Evolutionary conservation across 169 alveolate species (phyloP), one percentile per base, ranked within the genome.

Genomic region (Perkinsus olseni): DNA sequence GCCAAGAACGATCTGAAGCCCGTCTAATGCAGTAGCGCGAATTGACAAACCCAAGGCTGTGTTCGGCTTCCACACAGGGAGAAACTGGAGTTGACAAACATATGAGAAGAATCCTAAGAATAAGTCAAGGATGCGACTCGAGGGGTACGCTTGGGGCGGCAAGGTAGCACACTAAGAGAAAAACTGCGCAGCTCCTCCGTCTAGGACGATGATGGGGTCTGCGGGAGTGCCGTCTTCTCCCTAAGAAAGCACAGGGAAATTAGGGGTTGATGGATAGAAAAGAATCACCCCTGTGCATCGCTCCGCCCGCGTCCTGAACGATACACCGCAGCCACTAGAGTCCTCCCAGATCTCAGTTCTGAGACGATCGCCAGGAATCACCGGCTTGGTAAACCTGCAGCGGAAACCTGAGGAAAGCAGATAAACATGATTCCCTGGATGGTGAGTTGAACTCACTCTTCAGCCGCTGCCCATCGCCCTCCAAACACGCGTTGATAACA

Each of bases 401-500:
- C 82, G 82, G 34, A 62, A 62, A 62, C 82, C 82, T 62, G 31
- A 28, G 28, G 62, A 45, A 45, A 10, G 62, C 62, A 45, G 62
- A 45, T 45, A 10, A 45, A 10, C 6, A 17, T 10, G 24, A 6
- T 10, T 6, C 62, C 6, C 24, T 17, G 24, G 17, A 45, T 45
- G 17, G 24, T 6, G 17, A 45, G 17, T 17, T 17, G 82, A 8
- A 13, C 82, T 13, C 34, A 62, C 82, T 62, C 10, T 24, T 8
- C 36, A 62, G 82, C 0, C 82, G 28, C 34, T 62, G 1, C 17
- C 17, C 82, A 62, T 62, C 82, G 82, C 82, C 82, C 1, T 62
- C 82, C 82, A 62, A 62, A 28, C 82, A 95, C 39, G 94, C 95
- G 17, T 92, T 51, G 40, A 94, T 92, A 31, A 95, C 92, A 38